These are phyloP conservation scores for Boletus huronensis DNA, from an alignment of 768 basidiomycete genomes.

Conservation along the genomic window DNA sequence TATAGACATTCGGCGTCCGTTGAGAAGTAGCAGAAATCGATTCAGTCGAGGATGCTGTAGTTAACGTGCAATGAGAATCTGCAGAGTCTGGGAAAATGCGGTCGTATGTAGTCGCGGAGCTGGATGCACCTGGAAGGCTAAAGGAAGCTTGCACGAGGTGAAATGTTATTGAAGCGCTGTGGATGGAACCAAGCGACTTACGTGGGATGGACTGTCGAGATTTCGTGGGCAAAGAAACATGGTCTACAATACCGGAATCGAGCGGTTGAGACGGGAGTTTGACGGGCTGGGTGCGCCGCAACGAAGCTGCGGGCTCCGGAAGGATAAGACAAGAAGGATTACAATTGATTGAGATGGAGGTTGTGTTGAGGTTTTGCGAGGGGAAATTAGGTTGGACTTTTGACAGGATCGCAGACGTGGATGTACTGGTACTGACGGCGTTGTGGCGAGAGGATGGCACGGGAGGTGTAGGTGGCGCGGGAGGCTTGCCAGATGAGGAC, in stretches of 20 bases:
- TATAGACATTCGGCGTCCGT: conserved; percentile 76
- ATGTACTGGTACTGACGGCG: conserved; percentile 10
- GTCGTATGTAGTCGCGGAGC: conserved; percentile 11
- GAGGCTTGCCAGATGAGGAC: conserved; percentile 13
- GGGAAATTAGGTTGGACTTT: conserved; percentile 20
- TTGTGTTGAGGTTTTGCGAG: conserved; percentile 11
- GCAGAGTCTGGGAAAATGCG: conserved; percentile 7
- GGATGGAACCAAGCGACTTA: conserved; percentile 4
- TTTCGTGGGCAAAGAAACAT: conserved; percentile 2
- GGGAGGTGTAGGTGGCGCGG: conserved; percentile 21
- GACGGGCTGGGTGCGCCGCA: conserved; percentile 5
- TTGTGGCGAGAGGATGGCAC: conserved; percentile 7
- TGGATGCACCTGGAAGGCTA: conserved; percentile 19
- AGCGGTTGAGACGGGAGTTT: conserved; percentile 10
- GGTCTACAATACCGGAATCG: conserved; percentile 14
- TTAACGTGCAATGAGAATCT: conserved; percentile 13
- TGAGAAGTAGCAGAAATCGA: conserved; percentile 11
- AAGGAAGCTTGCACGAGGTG: conserved; percentile 23
- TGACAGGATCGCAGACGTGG: conserved; percentile 19
- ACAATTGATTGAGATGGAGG: conserved; percentile 11
- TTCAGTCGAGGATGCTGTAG: conserved; percentile 14
- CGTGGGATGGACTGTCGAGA: conserved; percentile 24
- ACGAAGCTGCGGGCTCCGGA: conserved; percentile 7
- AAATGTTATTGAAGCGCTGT: conserved; percentile 3
- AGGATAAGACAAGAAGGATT: conserved; percentile 22